Evolutionary conservation across 2,329 filamentous ascomycete species (phyloP).

Genomic region (Epichloe gansuensis): DNA sequence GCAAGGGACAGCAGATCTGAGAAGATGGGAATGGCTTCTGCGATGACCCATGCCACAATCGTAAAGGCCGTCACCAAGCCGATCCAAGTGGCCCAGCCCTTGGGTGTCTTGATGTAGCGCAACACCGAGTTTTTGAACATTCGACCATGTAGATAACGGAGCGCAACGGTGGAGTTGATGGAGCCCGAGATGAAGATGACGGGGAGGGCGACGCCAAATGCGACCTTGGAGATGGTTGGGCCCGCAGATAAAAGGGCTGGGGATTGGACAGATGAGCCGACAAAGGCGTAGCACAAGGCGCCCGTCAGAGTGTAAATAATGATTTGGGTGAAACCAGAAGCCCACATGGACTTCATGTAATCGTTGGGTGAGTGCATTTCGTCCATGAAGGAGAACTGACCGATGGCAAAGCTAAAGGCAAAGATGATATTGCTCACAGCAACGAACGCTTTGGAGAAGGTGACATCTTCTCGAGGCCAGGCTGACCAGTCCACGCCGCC

Average conservation of each 20-base stretch:
- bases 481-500: slow-evolving; percentile 26
- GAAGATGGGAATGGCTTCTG: slow-evolving; percentile 61
- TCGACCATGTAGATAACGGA: slow-evolving; percentile 33
- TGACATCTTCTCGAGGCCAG: slow-evolving; percentile 31
- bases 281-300: slow-evolving; percentile 56
- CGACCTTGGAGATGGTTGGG: slow-evolving; percentile 46
- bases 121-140: slow-evolving; percentile 29
- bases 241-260: slow-evolving; percentile 57
- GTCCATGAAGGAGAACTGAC: slow-evolving; percentile 40
- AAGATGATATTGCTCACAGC: slow-evolving; percentile 57
- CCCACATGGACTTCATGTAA: slow-evolving; percentile 41
- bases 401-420: slow-evolving; percentile 47
- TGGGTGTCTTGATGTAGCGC: slow-evolving; percentile 34
- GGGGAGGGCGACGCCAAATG: slow-evolving; percentile 56
- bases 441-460: slow-evolving; percentile 43
- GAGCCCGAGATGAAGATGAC: slow-evolving; percentile 65
- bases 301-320: slow-evolving; percentile 54
- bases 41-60: slow-evolving; percentile 54
- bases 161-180: slow-evolving; percentile 44
- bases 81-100: slow-evolving; percentile 42
- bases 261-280: slow-evolving; percentile 47
- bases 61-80: slow-evolving; percentile 43
- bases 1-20: slow-evolving; percentile 45
- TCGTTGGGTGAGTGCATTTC: slow-evolving; percentile 37
- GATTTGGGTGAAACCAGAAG: slow-evolving; percentile 50